These are phyloP conservation scores for Handroanthus guayacan DNA, from an alignment of 257 asterid species.

Conservation along the genomic window DNA sequence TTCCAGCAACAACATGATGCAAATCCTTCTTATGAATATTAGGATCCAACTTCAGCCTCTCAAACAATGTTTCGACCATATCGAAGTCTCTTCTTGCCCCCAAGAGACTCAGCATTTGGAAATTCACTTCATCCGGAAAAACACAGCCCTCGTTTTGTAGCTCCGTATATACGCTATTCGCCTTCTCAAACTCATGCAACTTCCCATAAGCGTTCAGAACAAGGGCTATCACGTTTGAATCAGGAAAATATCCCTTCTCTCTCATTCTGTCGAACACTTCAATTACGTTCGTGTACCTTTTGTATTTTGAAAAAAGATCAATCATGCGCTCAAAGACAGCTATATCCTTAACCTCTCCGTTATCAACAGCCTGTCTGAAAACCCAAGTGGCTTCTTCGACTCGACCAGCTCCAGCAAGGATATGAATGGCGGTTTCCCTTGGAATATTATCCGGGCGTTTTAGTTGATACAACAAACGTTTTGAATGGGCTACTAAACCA, in stretches of 20 bases:
- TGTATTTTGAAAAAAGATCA: slow-evolving; percentile 67
- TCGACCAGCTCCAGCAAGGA: slow-evolving; percentile 90
- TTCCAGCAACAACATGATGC: slow-evolving; percentile 77
- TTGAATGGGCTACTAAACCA: slow-evolving; percentile 87
- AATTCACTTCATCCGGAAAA: slow-evolving; percentile 81
- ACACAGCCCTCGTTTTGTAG: slow-evolving; percentile 82
- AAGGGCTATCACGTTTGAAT: slow-evolving; percentile 62
- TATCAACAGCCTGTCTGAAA: slow-evolving; percentile 80
- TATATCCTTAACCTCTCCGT: slow-evolving; percentile 79
- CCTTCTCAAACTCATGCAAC: slow-evolving; percentile 73
- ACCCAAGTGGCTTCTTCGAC: slow-evolving; percentile 96
- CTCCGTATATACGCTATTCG: slow-evolving; percentile 64
- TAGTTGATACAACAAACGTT: slow-evolving; percentile 78
- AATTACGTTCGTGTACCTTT: slow-evolving; percentile 67
- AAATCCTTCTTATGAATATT: slow-evolving; percentile 85
- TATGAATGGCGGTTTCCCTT: slow-evolving; percentile 71
- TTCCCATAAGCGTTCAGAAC: slow-evolving; percentile 87
- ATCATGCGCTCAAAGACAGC: slow-evolving; percentile 76
- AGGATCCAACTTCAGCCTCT: slow-evolving; percentile 58
- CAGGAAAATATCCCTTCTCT: slow-evolving; percentile 71
- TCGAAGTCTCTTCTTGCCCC: slow-evolving; percentile 73
- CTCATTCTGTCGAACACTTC: slow-evolving; percentile 91
- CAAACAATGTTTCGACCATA: slow-evolving; percentile 64
- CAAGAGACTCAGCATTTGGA: slow-evolving; percentile 85
- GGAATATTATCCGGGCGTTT: slow-evolving; percentile 93